Evolutionary conservation across 345 rosid genomes (phyloP).

Genomic region (Draba incana): DNA sequence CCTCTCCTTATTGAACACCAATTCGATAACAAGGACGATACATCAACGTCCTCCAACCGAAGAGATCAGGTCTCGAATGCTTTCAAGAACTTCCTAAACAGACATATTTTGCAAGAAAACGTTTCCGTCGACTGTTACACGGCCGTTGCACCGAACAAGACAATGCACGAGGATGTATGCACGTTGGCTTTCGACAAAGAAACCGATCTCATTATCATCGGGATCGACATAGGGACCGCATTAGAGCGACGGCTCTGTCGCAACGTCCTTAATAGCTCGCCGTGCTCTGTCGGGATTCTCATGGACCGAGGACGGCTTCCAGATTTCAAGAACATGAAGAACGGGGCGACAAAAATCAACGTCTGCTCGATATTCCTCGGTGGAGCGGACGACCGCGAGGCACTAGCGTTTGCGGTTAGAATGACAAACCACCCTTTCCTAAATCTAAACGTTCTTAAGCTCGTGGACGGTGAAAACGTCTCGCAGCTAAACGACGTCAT

Average conservation of each 20-base stretch:
- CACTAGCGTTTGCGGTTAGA: constrained; percentile 39
- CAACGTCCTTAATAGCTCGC: constrained; percentile 33
- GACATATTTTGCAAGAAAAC: background rate
- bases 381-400: constrained; percentile 53
- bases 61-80: constrained; percentile 32
- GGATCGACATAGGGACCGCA: constrained; percentile 8
- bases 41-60: background rate
- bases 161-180: constrained; percentile 51
- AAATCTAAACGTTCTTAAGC: constrained; percentile 22
- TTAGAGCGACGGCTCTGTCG: constrained; percentile 17
- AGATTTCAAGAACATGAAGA: constrained; percentile 9
- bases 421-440: constrained; percentile 30
- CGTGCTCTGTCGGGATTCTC: constrained; percentile 44
- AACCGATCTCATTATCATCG: constrained; percentile 39
- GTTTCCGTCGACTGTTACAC: constrained; percentile 37
- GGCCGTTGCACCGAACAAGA: constrained; percentile 39
- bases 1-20: constrained; percentile 26
- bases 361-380: constrained; percentile 44
- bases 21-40: background rate
- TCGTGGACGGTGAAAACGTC: background rate
- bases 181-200: constrained; percentile 42
- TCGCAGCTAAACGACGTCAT: constrained; percentile 13
- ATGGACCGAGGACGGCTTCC: constrained; percentile 29
- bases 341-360: constrained; percentile 8
- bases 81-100: constrained; percentile 10